These are phyloP conservation scores for Leonotis leonurus DNA, from an alignment of 257 asterid genomes.

Conservation along the genomic window DNA sequence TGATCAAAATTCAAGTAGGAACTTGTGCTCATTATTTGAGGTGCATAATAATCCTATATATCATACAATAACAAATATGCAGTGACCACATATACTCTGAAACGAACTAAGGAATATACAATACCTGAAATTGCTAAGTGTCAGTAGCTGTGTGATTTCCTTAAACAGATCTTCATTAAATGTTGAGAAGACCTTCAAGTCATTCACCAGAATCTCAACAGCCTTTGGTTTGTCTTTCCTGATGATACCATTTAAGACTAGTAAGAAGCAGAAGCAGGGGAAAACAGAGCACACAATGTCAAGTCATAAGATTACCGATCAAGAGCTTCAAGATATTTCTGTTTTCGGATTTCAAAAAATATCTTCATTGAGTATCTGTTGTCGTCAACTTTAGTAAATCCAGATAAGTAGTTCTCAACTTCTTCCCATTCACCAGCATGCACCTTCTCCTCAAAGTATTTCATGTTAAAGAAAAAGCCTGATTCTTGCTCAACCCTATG, in stretches of 20 bases:
- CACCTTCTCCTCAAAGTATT: conserved; percentile 92
- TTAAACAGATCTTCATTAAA: conserved; percentile 84
- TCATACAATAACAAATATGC: not conserved
- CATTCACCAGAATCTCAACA: conserved; percentile 74
- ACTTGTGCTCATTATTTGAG: not conserved
- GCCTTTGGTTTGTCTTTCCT: conserved; percentile 96
- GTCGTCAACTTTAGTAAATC: conserved; percentile 93
- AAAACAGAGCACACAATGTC: not conserved
- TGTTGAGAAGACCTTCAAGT: conserved; percentile 84
- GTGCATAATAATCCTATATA: not conserved
- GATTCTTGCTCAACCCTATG: conserved; percentile 96
- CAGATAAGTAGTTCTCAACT: conserved; percentile 92
- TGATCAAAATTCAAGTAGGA: not conserved
- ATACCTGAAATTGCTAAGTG: conserved; percentile 86
- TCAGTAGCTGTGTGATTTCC: conserved; percentile 88
- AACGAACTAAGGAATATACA: not conserved
- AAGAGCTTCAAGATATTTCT: conserved; percentile 97
- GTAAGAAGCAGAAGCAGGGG: not conserved
- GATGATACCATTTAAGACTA: conserved; percentile 9
- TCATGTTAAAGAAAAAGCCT: conserved; percentile 91
- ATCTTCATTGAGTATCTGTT: conserved; percentile 97
- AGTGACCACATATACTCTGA: not conserved
- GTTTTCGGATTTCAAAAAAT: conserved; percentile 91
- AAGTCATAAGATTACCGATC: conserved; percentile 47
- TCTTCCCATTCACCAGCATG: conserved; percentile 98